Base-by-base conservation (phyloP, 805 yeast species). In the Metschnikowia vanudenii region DNA sequence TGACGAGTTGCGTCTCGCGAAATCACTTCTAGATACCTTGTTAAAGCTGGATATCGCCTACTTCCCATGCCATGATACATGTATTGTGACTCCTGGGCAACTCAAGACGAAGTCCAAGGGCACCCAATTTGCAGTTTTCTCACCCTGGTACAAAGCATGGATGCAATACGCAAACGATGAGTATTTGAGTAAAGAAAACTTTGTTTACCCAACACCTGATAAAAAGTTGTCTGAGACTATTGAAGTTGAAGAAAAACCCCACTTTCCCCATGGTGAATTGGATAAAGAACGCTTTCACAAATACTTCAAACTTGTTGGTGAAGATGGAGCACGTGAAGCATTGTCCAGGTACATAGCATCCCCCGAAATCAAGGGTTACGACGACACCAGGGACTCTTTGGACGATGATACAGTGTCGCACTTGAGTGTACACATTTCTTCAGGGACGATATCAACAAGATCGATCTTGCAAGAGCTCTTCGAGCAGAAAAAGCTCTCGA, bases 381-480 rank as follows among this genome's bases (percentile, higher is more conserved):
- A 60, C 28, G 57, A 62, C 4, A 47, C 57, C 6, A 59, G 76
- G 36, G 63, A 69, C 45, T 45, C 54, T 12, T 63, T 72, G 1
- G 61, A 56, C 7, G 46, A 45, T 8, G 65, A 67, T 38, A 59
- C 60, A 20, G 60, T 65, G 0, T 75, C 83, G 1, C 65, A 69
- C 18, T 56, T 80, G 50, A 74, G 81, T 44, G 67, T 67, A 4
- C 75, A 76, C 51, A 58, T 79, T 16, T 63, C 81, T 1, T 54
- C 67, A 13, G 84, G 84, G 0, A 59, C 72, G 4, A 58, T 79
- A 1, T 71, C 80, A 5, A 60, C 78, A 1, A 57, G 80, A 28
- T 55, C 67, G 3, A 61, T 76, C 2, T 60, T 73, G 7, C 52
- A 61, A 24, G 60, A 59, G 48, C 58, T 69, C 28, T 45, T 38